A percentile compares a stretch with the other conserved stretches of the same genome.
phyloP scores from a whole-genome alignment of 352 stramenopile species.

The Globisporangium emineosum region DNA sequence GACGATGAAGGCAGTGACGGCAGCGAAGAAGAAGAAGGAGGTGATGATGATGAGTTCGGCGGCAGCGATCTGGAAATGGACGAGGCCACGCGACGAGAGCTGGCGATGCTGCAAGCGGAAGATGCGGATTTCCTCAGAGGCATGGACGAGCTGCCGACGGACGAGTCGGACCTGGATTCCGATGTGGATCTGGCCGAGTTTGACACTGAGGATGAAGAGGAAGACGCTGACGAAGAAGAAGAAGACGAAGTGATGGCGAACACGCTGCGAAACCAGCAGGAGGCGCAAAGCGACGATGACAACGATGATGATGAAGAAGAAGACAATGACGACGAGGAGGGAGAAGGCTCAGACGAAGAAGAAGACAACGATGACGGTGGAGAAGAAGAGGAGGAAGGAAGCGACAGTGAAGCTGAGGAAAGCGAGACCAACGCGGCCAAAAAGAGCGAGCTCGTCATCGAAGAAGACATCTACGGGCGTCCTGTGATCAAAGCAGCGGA shows the following conservation, averaged over 20 bases:
- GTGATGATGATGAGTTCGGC: slow-evolving; percentile 22
- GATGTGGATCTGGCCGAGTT: slow-evolving; percentile 65
- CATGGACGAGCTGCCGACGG: slow-evolving; percentile 82
- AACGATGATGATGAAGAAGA: slow-evolving; percentile 19
- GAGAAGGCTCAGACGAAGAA: no score
- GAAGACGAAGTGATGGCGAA: slow-evolving; percentile 47
- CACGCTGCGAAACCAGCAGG: slow-evolving; percentile 50
- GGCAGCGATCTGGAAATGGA: slow-evolving; percentile 68
- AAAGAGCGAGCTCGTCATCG: slow-evolving; percentile 30
- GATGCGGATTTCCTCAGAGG: slow-evolving; percentile 80
- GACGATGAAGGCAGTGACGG: slow-evolving; percentile 10
- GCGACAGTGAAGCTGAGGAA: slow-evolving; percentile 20
- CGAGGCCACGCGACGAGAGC: slow-evolving; percentile 73
- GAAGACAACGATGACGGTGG: slow-evolving; percentile 14
- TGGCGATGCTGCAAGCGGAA: slow-evolving; percentile 72
- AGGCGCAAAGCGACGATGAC: slow-evolving; percentile 19
- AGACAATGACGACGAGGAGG: slow-evolving; percentile 10
- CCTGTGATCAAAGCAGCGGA: slow-evolving; percentile 51
- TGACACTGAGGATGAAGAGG: slow-evolving; percentile 61
- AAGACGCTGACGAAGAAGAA: slow-evolving; percentile 30
- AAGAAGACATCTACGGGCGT: slow-evolving; percentile 84
- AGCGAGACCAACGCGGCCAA: slow-evolving; percentile 29
- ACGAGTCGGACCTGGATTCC: slow-evolving; percentile 73
- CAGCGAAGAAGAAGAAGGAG: slow-evolving; percentile 11
- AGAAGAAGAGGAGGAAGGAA: slow-evolving; percentile 19